These are phyloP conservation scores for Huiozyma sinensis DNA, from an alignment of 805 yeast species.

Conservation along the genomic window DNA sequence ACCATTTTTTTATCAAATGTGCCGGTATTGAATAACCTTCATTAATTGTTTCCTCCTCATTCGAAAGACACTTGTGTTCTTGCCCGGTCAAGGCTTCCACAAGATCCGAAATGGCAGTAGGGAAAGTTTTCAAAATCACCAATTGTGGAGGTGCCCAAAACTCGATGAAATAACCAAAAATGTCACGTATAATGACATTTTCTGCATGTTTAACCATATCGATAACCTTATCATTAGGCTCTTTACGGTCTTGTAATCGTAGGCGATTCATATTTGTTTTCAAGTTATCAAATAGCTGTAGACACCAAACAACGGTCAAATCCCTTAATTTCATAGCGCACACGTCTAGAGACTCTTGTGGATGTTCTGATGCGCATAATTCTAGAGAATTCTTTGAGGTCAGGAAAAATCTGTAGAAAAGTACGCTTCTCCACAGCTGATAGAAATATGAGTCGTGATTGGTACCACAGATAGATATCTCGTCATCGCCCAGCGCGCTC, in stretches of 20 bases:
- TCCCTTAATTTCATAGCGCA: slow-evolving; percentile 26
- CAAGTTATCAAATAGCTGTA: slow-evolving; percentile 16
- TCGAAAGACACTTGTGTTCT: slow-evolving; percentile 8
- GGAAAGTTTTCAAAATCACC: slow-evolving; percentile 36
- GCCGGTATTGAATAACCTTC: slow-evolving; percentile 6
- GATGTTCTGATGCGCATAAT: slow-evolving; percentile 17
- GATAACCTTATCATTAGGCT: background rate
- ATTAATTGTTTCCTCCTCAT: background rate
- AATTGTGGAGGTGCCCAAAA: slow-evolving; percentile 51
- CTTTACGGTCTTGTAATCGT: background rate
- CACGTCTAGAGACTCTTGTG: slow-evolving; percentile 16
- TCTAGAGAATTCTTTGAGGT: slow-evolving; percentile 11
- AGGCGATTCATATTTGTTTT: slow-evolving; percentile 7
- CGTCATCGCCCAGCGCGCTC: slow-evolving; percentile 6
- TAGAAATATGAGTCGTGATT: slow-evolving; percentile 12
- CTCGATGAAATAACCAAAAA: slow-evolving; percentile 34
- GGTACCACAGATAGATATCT: slow-evolving; percentile 12
- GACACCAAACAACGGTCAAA: slow-evolving; percentile 22
- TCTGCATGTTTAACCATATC: slow-evolving; percentile 7
- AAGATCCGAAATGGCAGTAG: slow-evolving; percentile 26
- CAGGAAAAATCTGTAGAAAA: slow-evolving; percentile 20
- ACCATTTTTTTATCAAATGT: slow-evolving; percentile 23
- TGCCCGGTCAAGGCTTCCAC: slow-evolving; percentile 9
- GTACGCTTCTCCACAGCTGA: slow-evolving; percentile 19
- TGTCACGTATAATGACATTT: slow-evolving; percentile 10